These are phyloP conservation scores for Hibiscus trionum DNA, from an alignment of 345 rosid species.

Conservation along the genomic window DNA sequence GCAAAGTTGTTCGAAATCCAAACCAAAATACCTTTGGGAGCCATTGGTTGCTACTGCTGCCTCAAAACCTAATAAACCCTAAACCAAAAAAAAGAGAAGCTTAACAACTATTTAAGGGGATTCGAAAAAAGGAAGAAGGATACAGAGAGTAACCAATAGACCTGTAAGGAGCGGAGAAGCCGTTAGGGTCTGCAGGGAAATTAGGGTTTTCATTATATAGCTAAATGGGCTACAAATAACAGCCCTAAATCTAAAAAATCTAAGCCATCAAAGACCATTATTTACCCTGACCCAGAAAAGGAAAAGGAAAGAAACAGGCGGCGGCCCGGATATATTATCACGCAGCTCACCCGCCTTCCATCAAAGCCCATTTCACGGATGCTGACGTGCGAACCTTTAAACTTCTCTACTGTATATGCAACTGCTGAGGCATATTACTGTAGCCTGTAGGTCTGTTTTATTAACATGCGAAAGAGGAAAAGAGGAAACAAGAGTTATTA, in stretches of 20 bases:
- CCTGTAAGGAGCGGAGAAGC: slow-evolving; percentile 21
- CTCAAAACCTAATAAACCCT: slow-evolving; percentile 1
- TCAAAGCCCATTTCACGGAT: neutral
- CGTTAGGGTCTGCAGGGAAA: slow-evolving; percentile 22
- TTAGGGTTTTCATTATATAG: slow-evolving; percentile 21
- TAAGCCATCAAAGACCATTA: neutral
- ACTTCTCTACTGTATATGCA: too few relatives aligned
- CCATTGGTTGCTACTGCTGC: slow-evolving; percentile 6
- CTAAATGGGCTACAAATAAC: neutral
- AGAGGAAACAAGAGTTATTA: too few relatives aligned
- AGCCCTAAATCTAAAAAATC: neutral
- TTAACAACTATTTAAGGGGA: neutral
- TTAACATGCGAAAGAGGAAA: too few relatives aligned
- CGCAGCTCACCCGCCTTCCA: neutral
- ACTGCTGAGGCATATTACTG: too few relatives aligned
- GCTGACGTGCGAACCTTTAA: neutral
- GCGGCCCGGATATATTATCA: neutral
- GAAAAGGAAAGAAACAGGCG: neutral
- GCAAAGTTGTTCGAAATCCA: neutral
- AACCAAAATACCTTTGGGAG: slow-evolving; percentile 10
- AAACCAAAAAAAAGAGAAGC: neutral
- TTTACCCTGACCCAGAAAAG: neutral
- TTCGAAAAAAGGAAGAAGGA: neutral
- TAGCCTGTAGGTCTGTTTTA: too few relatives aligned
- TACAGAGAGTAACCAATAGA: neutral